Conservation (phyloP, 2,329 filamentous ascomycete genomes). For the Akanthomyces dipterigenus region DNA sequence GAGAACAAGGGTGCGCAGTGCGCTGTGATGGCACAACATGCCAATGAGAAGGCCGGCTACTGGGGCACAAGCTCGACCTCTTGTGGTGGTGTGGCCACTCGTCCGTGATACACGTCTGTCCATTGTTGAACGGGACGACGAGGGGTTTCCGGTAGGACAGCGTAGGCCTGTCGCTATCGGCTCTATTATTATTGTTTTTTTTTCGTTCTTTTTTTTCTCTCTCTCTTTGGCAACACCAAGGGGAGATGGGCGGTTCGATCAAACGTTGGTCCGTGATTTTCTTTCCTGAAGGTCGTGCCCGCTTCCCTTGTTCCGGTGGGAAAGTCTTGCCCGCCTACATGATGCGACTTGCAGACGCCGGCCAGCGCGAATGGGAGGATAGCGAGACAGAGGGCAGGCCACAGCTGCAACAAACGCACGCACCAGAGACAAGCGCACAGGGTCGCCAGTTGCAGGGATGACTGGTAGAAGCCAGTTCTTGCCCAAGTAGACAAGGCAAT, state of each 20-base stretch:
- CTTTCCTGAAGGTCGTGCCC: neutral
- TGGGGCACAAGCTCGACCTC: neutral
- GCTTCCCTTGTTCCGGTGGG: neutral
- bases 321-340: neutral
- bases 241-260: neutral
- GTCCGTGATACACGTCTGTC: neutral
- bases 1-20: neutral
- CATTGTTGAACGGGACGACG: neutral
- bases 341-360: neutral
- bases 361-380: slow-evolving; percentile 3
- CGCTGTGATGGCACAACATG: neutral
- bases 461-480: neutral
- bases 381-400: neutral
- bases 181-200: neutral
- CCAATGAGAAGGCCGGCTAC: neutral
- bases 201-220: neutral
- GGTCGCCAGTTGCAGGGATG: neutral
- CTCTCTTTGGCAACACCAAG: neutral
- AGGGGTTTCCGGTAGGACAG: neutral
- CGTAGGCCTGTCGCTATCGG: neutral
- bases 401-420: slow-evolving; percentile 5
- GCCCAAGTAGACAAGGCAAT: neutral
- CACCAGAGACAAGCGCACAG: slow-evolving; percentile 1
- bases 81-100: neutral
- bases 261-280: slow-evolving; percentile 6